phyloP scores from a whole-genome alignment of 1,284 basidiomycete genomes.

The Puccinia triticina region DNA sequence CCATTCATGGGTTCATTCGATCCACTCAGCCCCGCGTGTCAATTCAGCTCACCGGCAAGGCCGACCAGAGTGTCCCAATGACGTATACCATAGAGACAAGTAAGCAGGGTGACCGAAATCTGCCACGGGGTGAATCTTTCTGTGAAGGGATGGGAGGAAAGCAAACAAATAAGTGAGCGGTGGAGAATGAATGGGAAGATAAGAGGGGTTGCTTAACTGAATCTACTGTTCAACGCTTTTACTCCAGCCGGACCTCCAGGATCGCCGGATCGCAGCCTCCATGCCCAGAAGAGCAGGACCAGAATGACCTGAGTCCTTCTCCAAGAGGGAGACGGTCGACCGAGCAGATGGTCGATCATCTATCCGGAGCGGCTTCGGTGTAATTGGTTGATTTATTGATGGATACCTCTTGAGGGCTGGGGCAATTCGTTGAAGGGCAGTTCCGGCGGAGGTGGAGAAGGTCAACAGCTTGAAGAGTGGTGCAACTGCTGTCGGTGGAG shows the following conservation, averaged over 20 bases:
- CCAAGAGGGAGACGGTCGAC: constrained; percentile 74
- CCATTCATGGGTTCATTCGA: constrained; percentile 58
- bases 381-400: not conserved
- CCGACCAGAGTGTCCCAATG: constrained; percentile 87
- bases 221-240: constrained; percentile 66
- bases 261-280: constrained; percentile 73
- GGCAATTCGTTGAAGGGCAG: not conserved
- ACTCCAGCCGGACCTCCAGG: constrained; percentile 70
- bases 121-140: constrained; percentile 93
- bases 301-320: constrained; percentile 81
- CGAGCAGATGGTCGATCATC: constrained; percentile 83
- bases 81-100: constrained; percentile 78
- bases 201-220: constrained; percentile 24
- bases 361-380: not conserved
- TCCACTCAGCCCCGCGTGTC: constrained; percentile 48
- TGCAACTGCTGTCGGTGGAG: too few species aligned
- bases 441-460: not conserved
- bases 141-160: constrained; percentile 58
- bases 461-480: constrained; percentile 1
- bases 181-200: constrained; percentile 5
- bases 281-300: constrained; percentile 86
- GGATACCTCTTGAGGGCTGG: not conserved
- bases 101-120: constrained; percentile 80
- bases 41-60: constrained; percentile 67
- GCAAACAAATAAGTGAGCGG: not conserved